Base-by-base conservation (phyloP, 1,284 basidiomycete genomes). In the Boletus sp. region DNA sequence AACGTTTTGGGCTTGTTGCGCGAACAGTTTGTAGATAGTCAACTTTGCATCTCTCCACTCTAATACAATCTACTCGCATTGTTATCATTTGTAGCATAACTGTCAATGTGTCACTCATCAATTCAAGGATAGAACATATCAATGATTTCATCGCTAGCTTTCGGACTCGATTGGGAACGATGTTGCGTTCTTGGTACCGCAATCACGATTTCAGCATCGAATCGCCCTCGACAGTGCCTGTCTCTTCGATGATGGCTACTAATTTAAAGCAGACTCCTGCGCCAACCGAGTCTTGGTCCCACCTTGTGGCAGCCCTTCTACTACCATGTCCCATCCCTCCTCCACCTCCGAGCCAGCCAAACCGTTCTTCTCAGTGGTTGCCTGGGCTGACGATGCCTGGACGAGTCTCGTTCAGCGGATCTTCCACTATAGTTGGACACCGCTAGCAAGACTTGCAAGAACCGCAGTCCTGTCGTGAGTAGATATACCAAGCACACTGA, bases 81-180 rank as follows among this genome's bases (percentile, higher is more conserved):
- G 50, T 47, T 38, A 56, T 44, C 49, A 60, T 51, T 60, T 61
- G 60, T 64, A 66, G 50, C 33, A 62, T 62, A 55, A 42, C 4
- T 7, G 14, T 54, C 44, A 34, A 25, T 41, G 30, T n/a, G n/a
- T n/a, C n/a, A n/a, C n/a, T n/a, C n/a, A n/a, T n/a, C n/a, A n/a
- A n/a, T n/a, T n/a, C n/a, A n/a, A n/a, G n/a, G n/a, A n/a, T n/a
- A n/a, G n/a, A n/a, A n/a, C n/a, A n/a, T n/a, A n/a, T n/a, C n/a
- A n/a, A n/a, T n/a, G n/a, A n/a, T n/a, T n/a, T n/a, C n/a, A n/a
- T n/a, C n/a, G n/a, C n/a, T n/a, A n/a, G n/a, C n/a, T n/a, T n/a
- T n/a, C n/a, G n/a, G n/a, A n/a, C n/a, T n/a, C n/a, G n/a, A n/a
- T n/a, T n/a, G n/a, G n/a, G n/a, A n/a, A n/a, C n/a, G n/a, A n/a